These are phyloP conservation scores for Trypanosoma rangeli DNA, from an alignment of 208 protist species.

Conservation along the genomic window DNA sequence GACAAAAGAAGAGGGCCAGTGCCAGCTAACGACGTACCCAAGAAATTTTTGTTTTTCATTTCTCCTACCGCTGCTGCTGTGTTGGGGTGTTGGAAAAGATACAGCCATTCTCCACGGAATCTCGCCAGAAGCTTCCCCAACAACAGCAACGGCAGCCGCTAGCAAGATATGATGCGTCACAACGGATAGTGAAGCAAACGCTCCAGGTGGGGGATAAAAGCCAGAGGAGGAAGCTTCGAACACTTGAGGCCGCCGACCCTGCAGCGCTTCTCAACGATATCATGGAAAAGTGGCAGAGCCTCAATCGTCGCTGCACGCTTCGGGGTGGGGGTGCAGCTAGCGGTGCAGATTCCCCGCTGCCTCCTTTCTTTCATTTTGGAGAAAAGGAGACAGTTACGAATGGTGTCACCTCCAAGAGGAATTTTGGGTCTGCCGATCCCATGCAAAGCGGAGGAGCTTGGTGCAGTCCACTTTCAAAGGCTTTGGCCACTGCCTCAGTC, in stretches of 20 bases:
- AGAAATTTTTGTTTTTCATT: not conserved
- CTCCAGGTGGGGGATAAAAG: not conserved
- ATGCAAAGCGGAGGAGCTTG: not conserved
- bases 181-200: not conserved
- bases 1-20: not conserved
- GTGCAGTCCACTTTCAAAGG: not conserved
- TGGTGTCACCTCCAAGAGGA: not conserved
- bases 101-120: not conserved
- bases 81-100: not conserved
- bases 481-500: not conserved
- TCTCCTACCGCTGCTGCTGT: not conserved
- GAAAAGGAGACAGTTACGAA: not conserved
- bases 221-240: not conserved
- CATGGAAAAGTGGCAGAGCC: constrained; percentile 8
- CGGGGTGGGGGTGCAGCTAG: not conserved
- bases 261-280: constrained; percentile 12
- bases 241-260: constrained; percentile 5
- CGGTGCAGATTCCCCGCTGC: not conserved
- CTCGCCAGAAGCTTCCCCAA: not conserved
- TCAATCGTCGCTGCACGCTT: not conserved
- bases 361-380: not conserved
- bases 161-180: not conserved
- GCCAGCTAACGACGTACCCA: not conserved
- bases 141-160: not conserved
- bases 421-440: not conserved